Evolutionary conservation across 2,329 filamentous ascomycete genomes (phyloP).

Genomic region (Aspergillus ochraceoroseus): DNA sequence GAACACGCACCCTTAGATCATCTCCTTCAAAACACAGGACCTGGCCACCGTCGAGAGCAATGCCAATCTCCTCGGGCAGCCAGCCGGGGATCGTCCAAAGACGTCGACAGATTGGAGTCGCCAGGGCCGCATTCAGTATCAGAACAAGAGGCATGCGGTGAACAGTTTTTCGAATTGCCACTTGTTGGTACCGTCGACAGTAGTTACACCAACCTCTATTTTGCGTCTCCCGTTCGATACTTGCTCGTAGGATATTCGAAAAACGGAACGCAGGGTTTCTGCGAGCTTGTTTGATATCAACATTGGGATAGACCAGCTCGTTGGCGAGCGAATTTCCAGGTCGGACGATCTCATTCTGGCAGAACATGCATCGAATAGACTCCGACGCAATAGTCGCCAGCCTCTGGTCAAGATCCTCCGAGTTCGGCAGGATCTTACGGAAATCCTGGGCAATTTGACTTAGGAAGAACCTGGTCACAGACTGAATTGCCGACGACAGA

Average conservation of each 20-base stretch:
- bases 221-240: constrained; percentile 81
- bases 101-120: constrained; percentile 62
- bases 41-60: constrained; percentile 85
- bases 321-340: constrained; percentile 76
- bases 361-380: constrained; percentile 75
- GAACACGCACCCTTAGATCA: constrained; percentile 73
- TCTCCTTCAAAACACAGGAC: constrained; percentile 94
- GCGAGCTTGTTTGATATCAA: constrained; percentile 49
- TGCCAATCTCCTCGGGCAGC: constrained; percentile 88
- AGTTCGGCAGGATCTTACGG: constrained; percentile 59
- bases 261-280: constrained; percentile 58
- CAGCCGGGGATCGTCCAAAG: constrained; percentile 87
- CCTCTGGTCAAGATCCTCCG: constrained; percentile 66
- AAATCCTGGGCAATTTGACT: constrained; percentile 76
- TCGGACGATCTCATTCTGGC: constrained; percentile 76
- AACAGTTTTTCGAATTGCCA: constrained; percentile 79
- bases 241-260: constrained; percentile 85
- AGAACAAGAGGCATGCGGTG: constrained; percentile 78
- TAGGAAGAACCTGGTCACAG: constrained; percentile 77
- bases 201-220: constrained; percentile 89
- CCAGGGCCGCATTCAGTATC: constrained; percentile 75
- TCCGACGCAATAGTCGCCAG: constrained; percentile 43
- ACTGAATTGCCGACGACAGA: constrained; percentile 77
- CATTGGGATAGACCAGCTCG: constrained; percentile 72
- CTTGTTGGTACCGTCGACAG: constrained; percentile 84